Conservation (phyloP, 805 yeast species). For the Zygosaccharomyces bailii region DNA sequence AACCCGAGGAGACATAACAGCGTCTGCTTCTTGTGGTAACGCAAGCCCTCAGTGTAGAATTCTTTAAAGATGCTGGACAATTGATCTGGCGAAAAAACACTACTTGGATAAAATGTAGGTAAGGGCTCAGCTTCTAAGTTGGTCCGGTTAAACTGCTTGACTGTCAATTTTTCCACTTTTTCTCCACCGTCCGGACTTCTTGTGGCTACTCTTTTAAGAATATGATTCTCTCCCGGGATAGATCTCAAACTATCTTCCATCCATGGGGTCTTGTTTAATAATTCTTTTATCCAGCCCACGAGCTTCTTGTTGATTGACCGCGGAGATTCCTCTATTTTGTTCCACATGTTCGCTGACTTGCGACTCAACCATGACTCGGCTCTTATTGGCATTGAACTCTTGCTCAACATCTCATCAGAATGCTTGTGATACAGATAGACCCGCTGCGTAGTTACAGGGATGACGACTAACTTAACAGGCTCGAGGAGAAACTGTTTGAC, state of each 20-base stretch:
- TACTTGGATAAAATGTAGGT: constrained; percentile 51
- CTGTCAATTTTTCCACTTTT: constrained; percentile 17
- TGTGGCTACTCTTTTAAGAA: constrained; percentile 38
- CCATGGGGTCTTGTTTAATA: constrained; percentile 69
- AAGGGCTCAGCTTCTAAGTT: constrained; percentile 30
- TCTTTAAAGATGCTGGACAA: constrained; percentile 40
- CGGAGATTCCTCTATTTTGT: constrained; percentile 52
- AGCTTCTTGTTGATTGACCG: constrained; percentile 54
- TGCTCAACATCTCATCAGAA: constrained; percentile 35
- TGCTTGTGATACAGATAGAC: constrained; percentile 71
- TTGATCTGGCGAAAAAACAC: constrained; percentile 31
- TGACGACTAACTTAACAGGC: constrained; percentile 59
- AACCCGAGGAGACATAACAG: constrained; percentile 53
- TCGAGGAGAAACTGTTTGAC: constrained; percentile 29
- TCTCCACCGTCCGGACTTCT: constrained; percentile 13
- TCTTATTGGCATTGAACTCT: constrained; percentile 37
- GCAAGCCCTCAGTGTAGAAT: constrained; percentile 44
- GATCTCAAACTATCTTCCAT: constrained; percentile 72
- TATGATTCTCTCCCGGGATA: constrained; percentile 64
- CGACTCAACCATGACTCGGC: constrained; percentile 45
- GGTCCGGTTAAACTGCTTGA: constrained; percentile 17
- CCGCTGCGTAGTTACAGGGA: constrained; percentile 64
- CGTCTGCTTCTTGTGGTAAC: constrained; percentile 55
- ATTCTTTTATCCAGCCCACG: constrained; percentile 48
- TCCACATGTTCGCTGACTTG: constrained; percentile 61